Evolutionary conservation across 2,329 filamentous ascomycete species (phyloP).

Genomic region (Colletotrichum coccodes): DNA sequence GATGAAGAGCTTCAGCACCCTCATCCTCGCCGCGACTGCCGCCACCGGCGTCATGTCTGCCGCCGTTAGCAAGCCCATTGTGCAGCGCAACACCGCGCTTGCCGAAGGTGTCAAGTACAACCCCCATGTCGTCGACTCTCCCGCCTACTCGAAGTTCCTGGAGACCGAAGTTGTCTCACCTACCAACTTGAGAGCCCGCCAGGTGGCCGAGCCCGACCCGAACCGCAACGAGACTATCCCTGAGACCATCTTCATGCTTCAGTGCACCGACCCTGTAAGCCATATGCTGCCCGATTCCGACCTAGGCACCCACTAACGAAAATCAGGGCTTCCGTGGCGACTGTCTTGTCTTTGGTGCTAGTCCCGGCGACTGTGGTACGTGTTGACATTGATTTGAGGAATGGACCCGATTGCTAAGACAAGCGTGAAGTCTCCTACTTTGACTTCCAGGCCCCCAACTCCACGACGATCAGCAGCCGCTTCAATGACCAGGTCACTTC

Average conservation of each 20-base stretch:
- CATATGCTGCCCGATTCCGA: no score
- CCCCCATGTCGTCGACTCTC: conserved; percentile 5
- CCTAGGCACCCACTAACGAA: background rate
- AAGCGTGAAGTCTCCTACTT: conserved; percentile 13
- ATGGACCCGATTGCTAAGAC: background rate
- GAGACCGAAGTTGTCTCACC: background rate
- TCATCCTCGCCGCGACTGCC: conserved; percentile 14
- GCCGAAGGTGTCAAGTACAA: background rate
- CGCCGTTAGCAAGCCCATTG: background rate
- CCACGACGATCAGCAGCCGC: conserved; percentile 6
- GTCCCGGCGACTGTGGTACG: conserved; percentile 16
- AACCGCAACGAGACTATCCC: conserved; percentile 23
- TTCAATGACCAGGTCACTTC: conserved; percentile 24
- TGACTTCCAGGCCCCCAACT: conserved; percentile 8
- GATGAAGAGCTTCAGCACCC: conserved; percentile 27
- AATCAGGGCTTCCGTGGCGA: conserved; percentile 24
- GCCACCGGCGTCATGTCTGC: conserved; percentile 20
- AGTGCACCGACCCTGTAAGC: conserved; percentile 13
- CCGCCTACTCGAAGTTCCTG: conserved; percentile 11
- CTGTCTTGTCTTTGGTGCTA: conserved; percentile 18
- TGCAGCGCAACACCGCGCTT: background rate
- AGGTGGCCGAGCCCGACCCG: conserved; percentile 20
- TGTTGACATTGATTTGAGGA: background rate
- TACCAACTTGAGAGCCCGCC: background rate
- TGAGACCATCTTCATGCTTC: conserved; percentile 12